Evolutionary conservation across 257 asterid genomes (phyloP).

Genomic region (Petunia axillaris): DNA sequence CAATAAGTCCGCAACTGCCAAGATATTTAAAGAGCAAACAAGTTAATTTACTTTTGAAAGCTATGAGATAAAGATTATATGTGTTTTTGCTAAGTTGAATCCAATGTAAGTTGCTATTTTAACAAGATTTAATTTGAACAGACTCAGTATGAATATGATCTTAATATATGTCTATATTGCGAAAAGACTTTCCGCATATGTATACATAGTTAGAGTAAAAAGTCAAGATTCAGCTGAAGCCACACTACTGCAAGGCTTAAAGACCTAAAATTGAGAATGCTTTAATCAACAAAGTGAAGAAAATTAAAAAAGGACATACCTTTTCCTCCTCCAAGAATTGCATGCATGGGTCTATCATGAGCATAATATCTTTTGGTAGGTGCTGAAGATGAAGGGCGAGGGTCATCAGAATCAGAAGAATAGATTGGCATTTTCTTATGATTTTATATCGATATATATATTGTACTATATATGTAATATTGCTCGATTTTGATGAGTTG

Average conservation of each 20-base stretch:
- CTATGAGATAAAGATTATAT: background rate
- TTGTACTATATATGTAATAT: background rate
- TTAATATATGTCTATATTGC: background rate
- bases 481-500: background rate
- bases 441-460: background rate
- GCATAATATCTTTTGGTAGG: slow-evolving; percentile 42
- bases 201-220: too few species aligned
- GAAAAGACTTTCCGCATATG: too few species aligned
- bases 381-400: slow-evolving; percentile 1
- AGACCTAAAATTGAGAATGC: too few species aligned
- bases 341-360: slow-evolving; percentile 50
- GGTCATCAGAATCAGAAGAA: slow-evolving; percentile 35
- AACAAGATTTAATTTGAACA: too few species aligned
- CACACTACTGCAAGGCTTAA: too few species aligned
- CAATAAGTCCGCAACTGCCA: slow-evolving; percentile 58
- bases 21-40: background rate
- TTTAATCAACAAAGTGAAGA: background rate
- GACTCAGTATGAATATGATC: background rate
- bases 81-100: too few species aligned
- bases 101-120: background rate
- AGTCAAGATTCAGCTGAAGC: too few species aligned
- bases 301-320: slow-evolving; percentile 34
- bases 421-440: slow-evolving; percentile 22
- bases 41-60: background rate
- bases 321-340: slow-evolving; percentile 61